Conservation (phyloP, 495 filamentous ascomycete species). For the Echria macrotheca region DNA sequence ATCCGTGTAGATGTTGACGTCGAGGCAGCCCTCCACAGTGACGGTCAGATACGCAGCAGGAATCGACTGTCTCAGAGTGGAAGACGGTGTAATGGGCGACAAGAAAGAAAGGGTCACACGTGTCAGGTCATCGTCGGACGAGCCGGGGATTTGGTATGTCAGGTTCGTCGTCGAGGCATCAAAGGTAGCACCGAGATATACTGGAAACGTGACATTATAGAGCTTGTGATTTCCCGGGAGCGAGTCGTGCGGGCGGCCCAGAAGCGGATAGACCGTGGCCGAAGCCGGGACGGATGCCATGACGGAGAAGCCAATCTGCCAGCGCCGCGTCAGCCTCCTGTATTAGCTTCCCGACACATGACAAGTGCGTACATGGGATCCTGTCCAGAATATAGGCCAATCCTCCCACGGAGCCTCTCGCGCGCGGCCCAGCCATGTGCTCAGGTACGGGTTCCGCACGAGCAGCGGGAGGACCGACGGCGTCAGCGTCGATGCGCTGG, state of each 20-base stretch:
- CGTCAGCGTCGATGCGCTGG: slow-evolving; percentile 49
- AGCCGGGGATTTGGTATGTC: slow-evolving; percentile 64
- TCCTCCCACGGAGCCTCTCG: slow-evolving; percentile 78
- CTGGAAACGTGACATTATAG: slow-evolving; percentile 64
- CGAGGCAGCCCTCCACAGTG: slow-evolving; percentile 62
- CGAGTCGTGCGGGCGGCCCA: slow-evolving; percentile 84
- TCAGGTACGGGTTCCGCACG: slow-evolving; percentile 89
- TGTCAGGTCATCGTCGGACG: slow-evolving; percentile 33
- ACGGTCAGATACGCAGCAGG: slow-evolving; percentile 83
- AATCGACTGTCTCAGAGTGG: slow-evolving; percentile 83
- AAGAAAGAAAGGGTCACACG: slow-evolving; percentile 78
- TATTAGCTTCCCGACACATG: not conserved
- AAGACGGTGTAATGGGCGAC: slow-evolving; percentile 88
- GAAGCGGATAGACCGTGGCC: slow-evolving; percentile 72
- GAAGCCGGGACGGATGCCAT: slow-evolving; percentile 70
- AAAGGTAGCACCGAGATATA: slow-evolving; percentile 73
- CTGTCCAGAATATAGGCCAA: slow-evolving; percentile 96
- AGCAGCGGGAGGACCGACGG: slow-evolving; percentile 83
- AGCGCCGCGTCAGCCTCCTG: not conserved
- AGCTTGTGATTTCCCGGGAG: slow-evolving; percentile 41
- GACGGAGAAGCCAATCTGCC: slow-evolving; percentile 69
- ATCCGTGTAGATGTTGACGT: slow-evolving; percentile 82
- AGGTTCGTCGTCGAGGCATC: slow-evolving; percentile 93
- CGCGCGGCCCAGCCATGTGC: slow-evolving; percentile 77
- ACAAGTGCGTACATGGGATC: slow-evolving; percentile 46